phyloP scores from a whole-genome alignment of 345 rosid genomes.

The Hibiscus syriacus region DNA sequence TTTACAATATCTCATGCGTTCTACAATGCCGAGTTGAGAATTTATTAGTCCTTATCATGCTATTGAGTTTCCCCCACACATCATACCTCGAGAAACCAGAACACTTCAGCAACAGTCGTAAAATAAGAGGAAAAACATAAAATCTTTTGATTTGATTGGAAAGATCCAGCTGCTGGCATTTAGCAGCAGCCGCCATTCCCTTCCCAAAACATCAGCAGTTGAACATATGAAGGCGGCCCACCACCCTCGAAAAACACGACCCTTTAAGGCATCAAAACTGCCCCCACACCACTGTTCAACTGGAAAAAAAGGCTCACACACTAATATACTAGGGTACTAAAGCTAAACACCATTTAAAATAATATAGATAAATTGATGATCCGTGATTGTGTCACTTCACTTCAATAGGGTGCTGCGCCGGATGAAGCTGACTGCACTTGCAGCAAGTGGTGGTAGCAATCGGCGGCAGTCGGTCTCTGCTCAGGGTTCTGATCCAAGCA shows the following conservation, averaged over 20 bases:
- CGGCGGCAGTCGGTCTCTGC: conserved; percentile 89
- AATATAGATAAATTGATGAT: not conserved
- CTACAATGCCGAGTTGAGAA: too few species aligned
- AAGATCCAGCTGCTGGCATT: conserved; percentile 11
- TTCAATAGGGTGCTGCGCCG: conserved; percentile 27
- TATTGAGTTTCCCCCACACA: too few species aligned
- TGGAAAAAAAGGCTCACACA: too few species aligned
- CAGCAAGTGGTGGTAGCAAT: conserved; percentile 85
- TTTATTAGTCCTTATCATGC: too few species aligned
- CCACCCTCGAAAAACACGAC: not conserved
- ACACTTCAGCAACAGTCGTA: too few species aligned
- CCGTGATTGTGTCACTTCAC: too few species aligned
- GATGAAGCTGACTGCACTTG: conserved; percentile 65
- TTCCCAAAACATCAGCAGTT: not conserved
- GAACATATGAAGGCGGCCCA: too few species aligned
- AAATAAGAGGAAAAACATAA: not conserved
- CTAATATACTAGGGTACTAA: not conserved
- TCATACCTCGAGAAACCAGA: too few species aligned
- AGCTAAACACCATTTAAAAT: not conserved
- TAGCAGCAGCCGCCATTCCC: conserved; percentile 17
- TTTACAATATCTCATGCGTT: too few species aligned
- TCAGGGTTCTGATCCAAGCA: conserved; percentile 91
- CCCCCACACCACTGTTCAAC: not conserved
- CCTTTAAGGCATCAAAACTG: not conserved
- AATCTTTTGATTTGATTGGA: not conserved